These are phyloP conservation scores for Puccinia coronata DNA, from an alignment of 1,284 basidiomycete genomes.

Conservation along the genomic window DNA sequence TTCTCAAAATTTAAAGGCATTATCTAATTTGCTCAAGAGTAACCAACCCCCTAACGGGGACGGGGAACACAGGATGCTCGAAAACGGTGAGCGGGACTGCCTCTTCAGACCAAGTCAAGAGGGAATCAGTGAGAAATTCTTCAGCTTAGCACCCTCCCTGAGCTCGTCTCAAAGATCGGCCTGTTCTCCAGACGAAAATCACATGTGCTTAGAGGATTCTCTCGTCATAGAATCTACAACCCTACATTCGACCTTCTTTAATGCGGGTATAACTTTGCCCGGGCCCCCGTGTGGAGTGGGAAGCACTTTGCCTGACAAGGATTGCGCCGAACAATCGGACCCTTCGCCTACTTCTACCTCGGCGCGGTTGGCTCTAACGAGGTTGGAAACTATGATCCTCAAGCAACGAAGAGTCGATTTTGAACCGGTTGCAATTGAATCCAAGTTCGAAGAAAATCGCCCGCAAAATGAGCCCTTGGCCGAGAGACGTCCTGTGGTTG, in stretches of 20 bases:
- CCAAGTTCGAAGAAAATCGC: not conserved
- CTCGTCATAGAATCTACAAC: not conserved
- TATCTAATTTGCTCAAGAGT: not conserved
- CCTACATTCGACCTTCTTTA: conserved; percentile 21
- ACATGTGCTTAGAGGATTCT: not conserved
- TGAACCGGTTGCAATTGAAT: not conserved
- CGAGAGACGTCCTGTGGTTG: not conserved
- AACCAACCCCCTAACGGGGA: not conserved
- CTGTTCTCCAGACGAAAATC: not conserved
- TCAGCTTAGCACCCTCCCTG: conserved; percentile 9
- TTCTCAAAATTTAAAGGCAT: conserved; percentile 7
- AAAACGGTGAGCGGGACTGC: not conserved
- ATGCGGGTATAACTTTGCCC: conserved; percentile 11
- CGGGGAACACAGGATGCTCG: not conserved
- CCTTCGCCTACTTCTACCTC: not conserved
- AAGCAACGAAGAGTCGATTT: conserved; percentile 42
- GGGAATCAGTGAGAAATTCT: conserved; percentile 11
- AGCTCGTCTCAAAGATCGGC: conserved; percentile 9
- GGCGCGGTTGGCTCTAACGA: not conserved
- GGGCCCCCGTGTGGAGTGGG: not conserved
- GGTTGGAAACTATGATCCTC: conserved; percentile 38
- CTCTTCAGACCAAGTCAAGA: conserved; percentile 20
- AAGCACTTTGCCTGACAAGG: not conserved
- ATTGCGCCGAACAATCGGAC: not conserved
- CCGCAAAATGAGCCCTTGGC: not conserved